These are phyloP conservation scores for Colletotrichum costaricense DNA, from an alignment of 2,329 filamentous ascomycete genomes.

Conservation along the genomic window DNA sequence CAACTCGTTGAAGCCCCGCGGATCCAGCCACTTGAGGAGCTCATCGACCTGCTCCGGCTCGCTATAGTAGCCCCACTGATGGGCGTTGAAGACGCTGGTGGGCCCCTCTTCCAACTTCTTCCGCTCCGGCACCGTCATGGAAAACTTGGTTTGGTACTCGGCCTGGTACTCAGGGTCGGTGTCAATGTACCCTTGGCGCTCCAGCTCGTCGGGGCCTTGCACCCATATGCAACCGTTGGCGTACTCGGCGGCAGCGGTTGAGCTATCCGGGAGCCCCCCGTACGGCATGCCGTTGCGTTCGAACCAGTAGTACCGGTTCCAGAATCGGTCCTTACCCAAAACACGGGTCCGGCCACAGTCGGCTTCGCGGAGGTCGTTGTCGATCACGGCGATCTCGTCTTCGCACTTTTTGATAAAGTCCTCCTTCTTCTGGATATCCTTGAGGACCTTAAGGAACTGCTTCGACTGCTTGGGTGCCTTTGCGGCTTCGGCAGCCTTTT, in stretches of 20 bases:
- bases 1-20: constrained; percentile 85
- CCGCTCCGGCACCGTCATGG: constrained; percentile 86
- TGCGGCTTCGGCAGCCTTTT: constrained; percentile 69
- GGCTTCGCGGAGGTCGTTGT: constrained; percentile 93
- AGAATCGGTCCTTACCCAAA: constrained; percentile 94
- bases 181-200: constrained; percentile 88
- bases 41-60: constrained; percentile 81
- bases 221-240: constrained; percentile 97
- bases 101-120: constrained; percentile 87
- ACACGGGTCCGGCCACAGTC: constrained; percentile 91
- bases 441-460: constrained; percentile 87
- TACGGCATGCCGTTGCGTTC: constrained; percentile 99
- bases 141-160: constrained; percentile 81
- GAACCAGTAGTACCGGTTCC: constrained; percentile 99
- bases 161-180: constrained; percentile 76
- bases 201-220: constrained; percentile 91
- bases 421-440: constrained; percentile 90
- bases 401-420: constrained; percentile 84
- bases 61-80: constrained; percentile 92
- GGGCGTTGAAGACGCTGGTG: constrained; percentile 80
- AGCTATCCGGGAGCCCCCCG: constrained; percentile 86
- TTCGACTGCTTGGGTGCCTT: constrained; percentile 85
- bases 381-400: constrained; percentile 84
- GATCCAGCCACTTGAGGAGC: constrained; percentile 89
- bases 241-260: constrained; percentile 87